A percentile compares a stretch with the other conserved stretches of the same genome.
phyloP scores from a whole-genome alignment of 306 rosid species.

The Senna tora region DNA sequence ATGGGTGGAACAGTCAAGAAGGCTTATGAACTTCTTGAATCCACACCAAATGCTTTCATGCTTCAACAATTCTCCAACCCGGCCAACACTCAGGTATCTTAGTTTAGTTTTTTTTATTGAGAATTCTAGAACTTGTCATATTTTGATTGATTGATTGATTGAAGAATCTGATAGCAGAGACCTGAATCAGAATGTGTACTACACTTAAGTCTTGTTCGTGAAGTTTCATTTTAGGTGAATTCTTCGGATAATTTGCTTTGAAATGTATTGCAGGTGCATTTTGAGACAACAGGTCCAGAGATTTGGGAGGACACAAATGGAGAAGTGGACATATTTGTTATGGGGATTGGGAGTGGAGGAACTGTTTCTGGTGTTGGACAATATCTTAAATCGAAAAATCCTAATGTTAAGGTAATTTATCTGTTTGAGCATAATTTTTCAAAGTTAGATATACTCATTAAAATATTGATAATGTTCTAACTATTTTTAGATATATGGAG shows the following conservation, averaged over 20 bases:
- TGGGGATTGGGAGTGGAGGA: conserved; percentile 99
- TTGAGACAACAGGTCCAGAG: conserved; percentile 98
- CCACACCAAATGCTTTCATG: conserved; percentile 71
- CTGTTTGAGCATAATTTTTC: neutral
- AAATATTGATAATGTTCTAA: conserved; percentile 10
- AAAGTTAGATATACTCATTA: neutral
- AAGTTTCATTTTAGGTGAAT: neutral
- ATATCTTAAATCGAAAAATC: conserved; percentile 86
- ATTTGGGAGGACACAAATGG: conserved; percentile 98
- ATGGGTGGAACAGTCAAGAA: conserved; percentile 79
- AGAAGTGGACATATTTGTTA: conserved; percentile 90
- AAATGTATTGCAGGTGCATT: conserved; percentile 70
- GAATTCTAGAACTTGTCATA: neutral
- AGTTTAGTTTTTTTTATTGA: neutral
- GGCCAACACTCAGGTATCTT: conserved; percentile 62
- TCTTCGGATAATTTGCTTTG: conserved; percentile 5
- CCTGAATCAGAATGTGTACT: too few relatives aligned
- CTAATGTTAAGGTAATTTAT: conserved; percentile 68
- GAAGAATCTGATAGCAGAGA: neutral
- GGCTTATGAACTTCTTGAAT: conserved; percentile 66
- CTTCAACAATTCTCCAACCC: conserved; percentile 79
- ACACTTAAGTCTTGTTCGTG: neutral
- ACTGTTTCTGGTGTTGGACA: conserved; percentile 96
- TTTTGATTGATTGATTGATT: neutral
- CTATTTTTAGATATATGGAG: conserved; percentile 61